Base-by-base conservation (phyloP, 306 rosid genomes). In the Cyamopsis tetragonoloba region DNA sequence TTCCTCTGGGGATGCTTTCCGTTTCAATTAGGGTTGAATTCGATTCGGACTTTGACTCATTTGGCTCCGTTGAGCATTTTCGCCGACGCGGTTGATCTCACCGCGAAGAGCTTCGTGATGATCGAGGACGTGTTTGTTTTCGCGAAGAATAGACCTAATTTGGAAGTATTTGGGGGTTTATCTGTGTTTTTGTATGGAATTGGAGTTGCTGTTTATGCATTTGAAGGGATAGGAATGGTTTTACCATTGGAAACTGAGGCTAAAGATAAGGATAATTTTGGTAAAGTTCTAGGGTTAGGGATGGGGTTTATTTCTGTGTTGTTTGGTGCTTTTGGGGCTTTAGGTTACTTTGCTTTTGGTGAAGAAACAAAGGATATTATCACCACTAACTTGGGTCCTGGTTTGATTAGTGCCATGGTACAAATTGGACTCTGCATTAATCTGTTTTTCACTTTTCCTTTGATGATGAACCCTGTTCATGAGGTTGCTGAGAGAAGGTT, bases 381-480 rank as follows among this genome's bases (percentile, higher is more conserved):
- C 23, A 89, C 96, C 0, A 86, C 82, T 12, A 89, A 89, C 68
- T 61, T 89, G 4, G 96, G 96, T 4, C 77, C 31, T 19, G 92
- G 92, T 37, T 1, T 82, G 4, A 67, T 84, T 7, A 77, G 92
- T 78, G 54, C 70, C 17, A 8, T 86, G 65, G 92, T 89, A 2
- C 92, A 86, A 44, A 28, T 89, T 10, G 89, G 96, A 0, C 85
- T 86, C 14, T 86, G 86, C 13, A 39, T 88, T 0, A 88, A 88
- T 66, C 49, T 88, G 72, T 88, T 88, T 62, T 75, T 86, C 71
- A 86, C 88, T 24, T 54, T 88, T 38, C 91, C 96, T 0, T 30
- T 88, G 72, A 88, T 88, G 96, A 88, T 88, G 96, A 82, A 86
- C 67, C 96, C 96, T 14, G 91, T 88, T n/a, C 80, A 75, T 62